Conservation (phyloP, 495 filamentous ascomycete genomes). For the Penicillium paradoxum region DNA sequence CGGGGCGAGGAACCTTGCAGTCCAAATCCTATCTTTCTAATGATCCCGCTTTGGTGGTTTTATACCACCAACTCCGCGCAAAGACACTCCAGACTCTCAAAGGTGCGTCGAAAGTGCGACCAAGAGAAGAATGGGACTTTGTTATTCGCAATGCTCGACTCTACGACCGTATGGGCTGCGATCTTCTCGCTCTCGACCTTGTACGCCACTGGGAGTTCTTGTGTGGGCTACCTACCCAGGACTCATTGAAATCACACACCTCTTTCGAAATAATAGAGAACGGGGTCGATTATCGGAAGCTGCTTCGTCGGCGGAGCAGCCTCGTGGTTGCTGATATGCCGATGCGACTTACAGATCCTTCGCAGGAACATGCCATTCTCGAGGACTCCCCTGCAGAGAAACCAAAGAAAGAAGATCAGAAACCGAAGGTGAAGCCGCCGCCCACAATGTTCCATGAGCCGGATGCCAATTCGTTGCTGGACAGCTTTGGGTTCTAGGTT, state of each 20-base stretch:
- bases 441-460: constrained; percentile 88
- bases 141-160: constrained; percentile 82
- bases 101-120: constrained; percentile 76
- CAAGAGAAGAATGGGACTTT: constrained; percentile 80
- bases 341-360: constrained; percentile 15
- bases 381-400: constrained; percentile 9
- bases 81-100: constrained; percentile 81
- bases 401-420: constrained; percentile 21
- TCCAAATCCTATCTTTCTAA: constrained; percentile 79
- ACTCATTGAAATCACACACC: constrained; percentile 17
- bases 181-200: constrained; percentile 78
- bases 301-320: constrained; percentile 67
- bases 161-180: constrained; percentile 94
- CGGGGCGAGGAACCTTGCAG: constrained; percentile 49
- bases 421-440: constrained; percentile 54
- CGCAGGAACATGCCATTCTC: constrained; percentile 13
- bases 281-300: constrained; percentile 55
- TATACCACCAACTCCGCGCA: constrained; percentile 83
- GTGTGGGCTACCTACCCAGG: constrained; percentile 29
- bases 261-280: constrained; percentile 34
- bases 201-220: constrained; percentile 89
- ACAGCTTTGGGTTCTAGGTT: constrained; percentile 68
- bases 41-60: constrained; percentile 79
- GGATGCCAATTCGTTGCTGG: constrained; percentile 73
- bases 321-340: constrained; percentile 80